Evolutionary conservation across 768 basidiomycete species (phyloP), one percentile per base, ranked within the genome.

Genomic region (Pilatotrama ljubarskyi): DNA sequence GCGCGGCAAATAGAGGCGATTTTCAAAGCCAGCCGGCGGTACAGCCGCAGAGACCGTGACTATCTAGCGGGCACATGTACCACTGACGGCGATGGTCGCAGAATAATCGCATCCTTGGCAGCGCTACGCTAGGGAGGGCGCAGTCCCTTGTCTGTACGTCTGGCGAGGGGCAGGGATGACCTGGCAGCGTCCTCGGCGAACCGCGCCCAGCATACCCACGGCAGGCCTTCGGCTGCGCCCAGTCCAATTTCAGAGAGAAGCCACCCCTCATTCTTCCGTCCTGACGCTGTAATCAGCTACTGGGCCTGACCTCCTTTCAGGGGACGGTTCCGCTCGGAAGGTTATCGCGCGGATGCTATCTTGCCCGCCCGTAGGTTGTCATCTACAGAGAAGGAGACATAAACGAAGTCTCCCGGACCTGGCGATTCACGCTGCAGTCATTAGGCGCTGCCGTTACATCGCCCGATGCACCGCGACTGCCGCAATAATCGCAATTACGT

Each of bases 291-390:
- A 14, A 14, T 20, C 5, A 17, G 15, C 29, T n/a, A 5, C 29
- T 44, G 38, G 52, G 59, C 40, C 46, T 14, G 38, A 49, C 29
- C 38, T 50, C 38, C 59, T 37, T 24, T 18, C 38, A n/a, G 41
- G 17, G 36, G 51, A 17, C 5, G 22, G 51, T 58, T 44, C 58
- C 44, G 41, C 35, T 55, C 41, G 53, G 47, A 55, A 61, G 53
- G 59, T 36, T 61, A 55, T 55, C 59, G 53, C 41, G 18, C 59
- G 59, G 53, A 61, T 50, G 53, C 59, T 61, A 61, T 61, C 59
- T 61, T 32, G 29, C 5, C 29, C 37, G 46, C 24, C 15, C 29
- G 32, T 46, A 50, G 50, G 47, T 36, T 55, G 38, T 49, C 52
- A 43, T 61, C 59, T 47, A 42, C 44, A 47, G 25, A 47, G 44